A percentile compares a stretch with the other conserved stretches of the same genome.
phyloP scores from a whole-genome alignment of 495 filamentous ascomycete genomes.

The Aspergillus taichungensis region DNA sequence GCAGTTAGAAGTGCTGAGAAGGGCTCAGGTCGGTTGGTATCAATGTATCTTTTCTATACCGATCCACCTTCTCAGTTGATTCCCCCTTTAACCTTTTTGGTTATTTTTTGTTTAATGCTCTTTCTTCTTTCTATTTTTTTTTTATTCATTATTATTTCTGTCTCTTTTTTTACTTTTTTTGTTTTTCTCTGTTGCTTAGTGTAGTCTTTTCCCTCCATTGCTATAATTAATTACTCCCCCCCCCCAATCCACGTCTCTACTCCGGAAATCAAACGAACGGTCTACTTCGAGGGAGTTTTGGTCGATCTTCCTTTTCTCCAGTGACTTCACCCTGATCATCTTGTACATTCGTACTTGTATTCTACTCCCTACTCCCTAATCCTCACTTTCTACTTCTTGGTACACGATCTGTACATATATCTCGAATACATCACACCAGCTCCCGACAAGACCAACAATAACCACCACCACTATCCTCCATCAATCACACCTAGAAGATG shows the following conservation, averaged over 20 bases:
- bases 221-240: conserved; percentile 14
- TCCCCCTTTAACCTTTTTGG: not conserved
- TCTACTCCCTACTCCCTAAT: not conserved
- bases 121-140: conserved; percentile 1
- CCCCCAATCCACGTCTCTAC: conserved; percentile 1
- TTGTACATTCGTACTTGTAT: not conserved
- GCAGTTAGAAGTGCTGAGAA: too few relatives aligned
- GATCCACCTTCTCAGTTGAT: too few relatives aligned
- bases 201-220: not conserved
- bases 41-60: too few relatives aligned
- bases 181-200: conserved; percentile 3
- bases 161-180: not conserved
- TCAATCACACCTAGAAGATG: conserved; percentile 11
- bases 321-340: not conserved
- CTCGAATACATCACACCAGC: not conserved
- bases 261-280: conserved; percentile 9
- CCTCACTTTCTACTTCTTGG: too few relatives aligned
- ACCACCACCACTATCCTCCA: not conserved
- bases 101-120: conserved; percentile 9
- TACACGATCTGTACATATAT: not conserved
- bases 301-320: conserved; percentile 1
- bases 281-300: conserved; percentile 7
- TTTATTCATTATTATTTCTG: conserved; percentile 4
- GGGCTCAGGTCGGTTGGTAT: too few relatives aligned
- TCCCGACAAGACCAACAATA: not conserved